phyloP scores from a whole-genome alignment of 768 basidiomycete genomes.

The Trametes sanguinea region DNA sequence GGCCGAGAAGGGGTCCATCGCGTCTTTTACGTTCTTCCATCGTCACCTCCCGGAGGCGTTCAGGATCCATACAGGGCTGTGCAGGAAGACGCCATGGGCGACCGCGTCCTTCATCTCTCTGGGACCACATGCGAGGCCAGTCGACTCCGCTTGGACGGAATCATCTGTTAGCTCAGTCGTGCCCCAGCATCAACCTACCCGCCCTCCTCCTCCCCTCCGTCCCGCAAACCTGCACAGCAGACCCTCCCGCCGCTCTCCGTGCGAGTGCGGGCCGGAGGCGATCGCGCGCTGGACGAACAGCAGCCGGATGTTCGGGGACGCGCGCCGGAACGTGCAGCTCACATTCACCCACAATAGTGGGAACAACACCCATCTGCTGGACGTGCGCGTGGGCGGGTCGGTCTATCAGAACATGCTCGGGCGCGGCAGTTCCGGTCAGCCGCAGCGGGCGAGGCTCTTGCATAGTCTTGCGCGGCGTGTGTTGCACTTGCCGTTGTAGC shows the following conservation, averaged over 20 bases:
- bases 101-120: background rate
- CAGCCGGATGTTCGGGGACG: conserved; percentile 10
- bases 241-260: background rate
- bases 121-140: background rate
- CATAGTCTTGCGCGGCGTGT: background rate
- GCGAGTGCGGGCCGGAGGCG: background rate
- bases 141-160: background rate
- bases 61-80: conserved; percentile 10
- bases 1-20: background rate
- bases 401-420: background rate
- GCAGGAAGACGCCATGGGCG: conserved; percentile 6
- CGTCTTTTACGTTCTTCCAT: conserved; percentile 7
- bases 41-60: background rate
- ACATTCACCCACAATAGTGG: conserved; percentile 13
- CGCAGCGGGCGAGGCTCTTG: background rate
- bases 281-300: conserved; percentile 8
- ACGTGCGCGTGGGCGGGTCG: conserved; percentile 8
- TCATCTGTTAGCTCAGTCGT: background rate
- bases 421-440: background rate
- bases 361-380: conserved; percentile 4
- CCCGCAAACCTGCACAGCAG: background rate
- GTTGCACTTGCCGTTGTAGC: background rate
- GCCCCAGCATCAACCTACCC: background rate
- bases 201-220: background rate
- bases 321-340: conserved; percentile 13